phyloP scores from a whole-genome alignment of 2,329 filamentous ascomycete species.

The Curvularia lunata region DNA sequence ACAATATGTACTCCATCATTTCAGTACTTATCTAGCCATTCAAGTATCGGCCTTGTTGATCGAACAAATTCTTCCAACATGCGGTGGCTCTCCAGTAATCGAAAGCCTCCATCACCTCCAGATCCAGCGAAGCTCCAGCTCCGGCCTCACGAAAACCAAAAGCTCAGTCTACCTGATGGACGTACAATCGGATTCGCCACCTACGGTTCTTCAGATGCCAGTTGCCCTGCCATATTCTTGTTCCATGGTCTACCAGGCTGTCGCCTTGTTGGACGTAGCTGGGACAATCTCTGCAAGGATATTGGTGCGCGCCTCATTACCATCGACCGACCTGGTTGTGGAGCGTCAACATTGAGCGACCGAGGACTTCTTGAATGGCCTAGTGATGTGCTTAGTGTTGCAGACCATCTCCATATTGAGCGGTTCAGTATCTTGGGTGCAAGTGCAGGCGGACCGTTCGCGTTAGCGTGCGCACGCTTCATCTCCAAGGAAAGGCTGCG shows the following conservation, averaged over 20 bases:
- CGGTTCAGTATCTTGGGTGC: constrained; percentile 25
- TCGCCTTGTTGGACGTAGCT: constrained; percentile 46
- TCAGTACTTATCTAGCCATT: background rate
- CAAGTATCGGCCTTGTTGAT: background rate
- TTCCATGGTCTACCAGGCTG: constrained; percentile 53
- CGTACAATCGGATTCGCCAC: constrained; percentile 47
- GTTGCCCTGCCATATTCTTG: constrained; percentile 48
- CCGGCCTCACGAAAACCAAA: constrained; percentile 21
- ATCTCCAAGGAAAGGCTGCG: constrained; percentile 38
- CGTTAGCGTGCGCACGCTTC: constrained; percentile 53
- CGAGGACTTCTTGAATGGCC: constrained; percentile 44
- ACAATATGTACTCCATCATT: background rate
- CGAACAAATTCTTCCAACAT: background rate
- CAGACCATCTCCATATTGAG: background rate
- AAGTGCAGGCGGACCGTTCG: constrained; percentile 56
- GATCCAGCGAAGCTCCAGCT: constrained; percentile 25
- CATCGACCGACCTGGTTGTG: constrained; percentile 14
- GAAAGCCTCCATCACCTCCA: constrained; percentile 20
- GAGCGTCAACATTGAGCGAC: constrained; percentile 44
- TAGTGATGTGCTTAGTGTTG: constrained; percentile 45
- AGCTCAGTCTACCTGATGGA: constrained; percentile 22
- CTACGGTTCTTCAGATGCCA: constrained; percentile 47
- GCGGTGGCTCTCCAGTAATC: constrained; percentile 15
- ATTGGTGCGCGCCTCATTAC: constrained; percentile 48
- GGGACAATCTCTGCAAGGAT: constrained; percentile 36